A percentile compares a stretch with the other conserved stretches of the same genome.
Evolutionary conservation across 495 filamentous ascomycete species (phyloP).

Genomic region (Lasiosphaeria miniovina): DNA sequence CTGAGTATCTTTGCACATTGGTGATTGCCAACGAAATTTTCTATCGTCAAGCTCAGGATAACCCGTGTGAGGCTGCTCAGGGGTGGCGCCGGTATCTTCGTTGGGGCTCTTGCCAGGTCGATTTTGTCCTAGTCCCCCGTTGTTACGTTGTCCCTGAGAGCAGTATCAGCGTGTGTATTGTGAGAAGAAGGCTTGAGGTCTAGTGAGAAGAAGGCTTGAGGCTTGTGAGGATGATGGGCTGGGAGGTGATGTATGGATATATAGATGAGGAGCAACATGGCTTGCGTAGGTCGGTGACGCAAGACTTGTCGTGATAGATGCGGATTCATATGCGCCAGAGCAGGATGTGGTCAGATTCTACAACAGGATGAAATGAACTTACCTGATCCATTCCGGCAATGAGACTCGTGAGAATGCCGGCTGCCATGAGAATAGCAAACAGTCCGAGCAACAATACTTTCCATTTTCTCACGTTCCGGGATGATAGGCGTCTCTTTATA

Average conservation of each 20-base stretch:
- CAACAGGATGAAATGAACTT: slow-evolving; percentile 14
- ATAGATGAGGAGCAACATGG: not conserved
- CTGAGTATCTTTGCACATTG: slow-evolving; percentile 26
- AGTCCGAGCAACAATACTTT: slow-evolving; percentile 22
- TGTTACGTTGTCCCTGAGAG: not conserved
- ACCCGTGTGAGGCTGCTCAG: slow-evolving; percentile 16
- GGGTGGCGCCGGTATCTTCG: not conserved
- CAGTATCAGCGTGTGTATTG: not conserved
- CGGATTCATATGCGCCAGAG: not conserved
- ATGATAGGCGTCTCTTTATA: slow-evolving; percentile 26
- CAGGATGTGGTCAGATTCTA: not conserved
- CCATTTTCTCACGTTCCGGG: slow-evolving; percentile 23
- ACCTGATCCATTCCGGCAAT: slow-evolving; percentile 23
- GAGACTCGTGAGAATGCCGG: slow-evolving; percentile 26
- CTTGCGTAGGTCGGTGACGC: not conserved
- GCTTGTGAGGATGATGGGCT: not conserved
- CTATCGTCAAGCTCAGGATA: slow-evolving; percentile 23
- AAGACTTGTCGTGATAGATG: not conserved
- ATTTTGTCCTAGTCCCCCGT: not conserved
- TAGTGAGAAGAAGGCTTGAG: not conserved
- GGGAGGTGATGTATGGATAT: not conserved
- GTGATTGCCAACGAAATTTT: slow-evolving; percentile 15
- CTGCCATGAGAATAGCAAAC: slow-evolving; percentile 29
- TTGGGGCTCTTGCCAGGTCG: slow-evolving; percentile 3
- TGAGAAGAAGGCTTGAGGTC: too few species aligned